A percentile compares a stretch with the other conserved stretches of the same genome.
Evolutionary conservation across 352 stramenopile species (phyloP).

Genomic region (Saprolegnia parasitica): DNA sequence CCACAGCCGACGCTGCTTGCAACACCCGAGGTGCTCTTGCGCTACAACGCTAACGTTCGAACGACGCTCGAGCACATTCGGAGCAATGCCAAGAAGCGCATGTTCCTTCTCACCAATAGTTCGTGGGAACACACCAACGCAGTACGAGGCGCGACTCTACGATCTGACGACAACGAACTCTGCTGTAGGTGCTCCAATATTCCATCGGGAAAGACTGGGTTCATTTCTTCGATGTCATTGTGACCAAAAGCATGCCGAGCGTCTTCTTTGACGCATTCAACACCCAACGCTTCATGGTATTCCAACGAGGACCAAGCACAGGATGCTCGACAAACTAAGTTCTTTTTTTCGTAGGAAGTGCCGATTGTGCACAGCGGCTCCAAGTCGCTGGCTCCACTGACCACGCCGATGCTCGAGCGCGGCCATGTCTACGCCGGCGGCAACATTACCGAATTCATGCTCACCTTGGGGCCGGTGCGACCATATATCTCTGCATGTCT

Average conservation of each 20-base stretch:
- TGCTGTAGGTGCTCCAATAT: constrained; percentile 41
- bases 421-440: constrained; percentile 44
- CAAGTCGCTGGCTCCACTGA: constrained; percentile 31
- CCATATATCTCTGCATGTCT: neutral
- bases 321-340: no score
- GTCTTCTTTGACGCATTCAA: constrained; percentile 56
- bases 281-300: constrained; percentile 41
- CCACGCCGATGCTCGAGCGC: constrained; percentile 31
- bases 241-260: constrained; percentile 49
- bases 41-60: constrained; percentile 43
- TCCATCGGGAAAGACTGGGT: constrained; percentile 46
- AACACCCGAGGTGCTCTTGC: constrained; percentile 41
- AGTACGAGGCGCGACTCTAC: neutral
- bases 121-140: constrained; percentile 51
- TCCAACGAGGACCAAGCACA: no score
- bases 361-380: constrained; percentile 29
- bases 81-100: constrained; percentile 34
- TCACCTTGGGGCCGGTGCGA: constrained; percentile 22
- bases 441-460: constrained; percentile 40
- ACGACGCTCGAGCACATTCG: constrained; percentile 37
- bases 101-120: constrained; percentile 52
- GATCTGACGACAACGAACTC: neutral
- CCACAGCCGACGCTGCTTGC: constrained; percentile 37
- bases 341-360: constrained; percentile 38
- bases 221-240: constrained; percentile 44